Evolutionary conservation across 148 eudicot species (phyloP), one percentile per base, ranked within the genome.

Genomic region (Camellia lanceoleosa): DNA sequence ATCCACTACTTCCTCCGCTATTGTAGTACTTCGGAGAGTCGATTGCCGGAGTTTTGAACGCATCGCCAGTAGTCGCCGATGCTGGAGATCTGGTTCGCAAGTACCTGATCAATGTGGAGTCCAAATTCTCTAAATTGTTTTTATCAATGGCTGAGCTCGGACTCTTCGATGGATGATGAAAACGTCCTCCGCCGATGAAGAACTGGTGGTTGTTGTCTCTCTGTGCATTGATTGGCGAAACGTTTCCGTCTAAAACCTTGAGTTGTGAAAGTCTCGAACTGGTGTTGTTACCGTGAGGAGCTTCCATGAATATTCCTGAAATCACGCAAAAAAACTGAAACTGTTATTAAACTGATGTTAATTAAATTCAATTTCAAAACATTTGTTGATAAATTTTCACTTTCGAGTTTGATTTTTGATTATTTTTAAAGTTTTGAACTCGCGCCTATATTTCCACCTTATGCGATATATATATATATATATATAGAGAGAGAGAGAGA

Each of bases 21-120:
- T 13, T 73, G 71, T 51, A 82, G 65, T 74, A 58, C 20, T 56
- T 42, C 10, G 77, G 46, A 20, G 77, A 30, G 71, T 52, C 74
- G 74, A 5, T 16, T 16, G 73, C 68, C 6, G 80, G 82, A 30
- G 80, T 56, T 3, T 80, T 55, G 74, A 9, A 49, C 6, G 23
- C 44, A 15, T 65, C 60, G 11, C 52, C 41, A 54, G 79, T 77
- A 0, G 51, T 59, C 47, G 83, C 74, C 0, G 85, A 76, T 0
- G 74, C 77, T 81, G 84, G 78, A 54, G 71, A 42, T 38, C 76
- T 77, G 64, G 88, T 81, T 54, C 80, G 74, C 3, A 84, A 54
- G 81, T 81, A 87, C 68, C 89, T 83, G 69, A 82, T 51, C 9
- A 87, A 78, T 3, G 84, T 79, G 30, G 90, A 82, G 42, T 80